Percentiles rank a stretch among this genome's conserved stretches.
Evolutionary conservation across 2,329 filamentous ascomycete species (phyloP).

Genomic region (Nannizziopsis arthrosporioides): DNA sequence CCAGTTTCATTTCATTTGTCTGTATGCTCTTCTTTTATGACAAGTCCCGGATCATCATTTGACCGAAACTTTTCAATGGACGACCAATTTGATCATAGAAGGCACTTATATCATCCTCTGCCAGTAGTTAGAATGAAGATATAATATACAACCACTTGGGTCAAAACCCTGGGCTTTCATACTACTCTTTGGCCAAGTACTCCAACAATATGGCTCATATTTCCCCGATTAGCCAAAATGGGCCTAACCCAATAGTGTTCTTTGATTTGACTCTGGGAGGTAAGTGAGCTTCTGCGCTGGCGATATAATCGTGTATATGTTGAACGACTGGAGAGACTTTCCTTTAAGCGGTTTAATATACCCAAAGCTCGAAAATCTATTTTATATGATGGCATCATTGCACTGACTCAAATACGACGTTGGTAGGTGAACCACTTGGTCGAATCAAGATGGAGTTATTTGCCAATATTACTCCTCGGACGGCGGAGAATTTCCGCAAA

Average conservation of each 20-base stretch:
- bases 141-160: too few species aligned
- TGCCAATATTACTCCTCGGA: constrained; percentile 69
- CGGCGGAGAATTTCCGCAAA: constrained; percentile 92
- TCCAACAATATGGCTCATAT: constrained; percentile 1
- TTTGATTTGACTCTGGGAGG: constrained; percentile 40
- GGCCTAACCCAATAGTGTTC: constrained; percentile 34
- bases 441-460: constrained; percentile 87
- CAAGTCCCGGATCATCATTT: too few species aligned
- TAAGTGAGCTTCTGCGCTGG: constrained; percentile 19
- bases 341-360: too few species aligned
- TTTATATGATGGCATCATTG: too few species aligned
- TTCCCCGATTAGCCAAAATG: background rate
- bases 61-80: too few species aligned
- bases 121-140: too few species aligned
- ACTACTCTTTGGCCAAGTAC: background rate
- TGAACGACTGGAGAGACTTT: background rate
- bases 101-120: background rate
- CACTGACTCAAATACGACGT: background rate
- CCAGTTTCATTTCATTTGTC: too few species aligned
- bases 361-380: too few species aligned
- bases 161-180: too few species aligned
- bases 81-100: too few species aligned
- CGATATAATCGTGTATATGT: background rate
- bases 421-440: constrained; percentile 72
- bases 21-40: too few species aligned